Base-by-base conservation (phyloP, 2,329 filamentous ascomycete species). In the Emericellopsis cladophorae region DNA sequence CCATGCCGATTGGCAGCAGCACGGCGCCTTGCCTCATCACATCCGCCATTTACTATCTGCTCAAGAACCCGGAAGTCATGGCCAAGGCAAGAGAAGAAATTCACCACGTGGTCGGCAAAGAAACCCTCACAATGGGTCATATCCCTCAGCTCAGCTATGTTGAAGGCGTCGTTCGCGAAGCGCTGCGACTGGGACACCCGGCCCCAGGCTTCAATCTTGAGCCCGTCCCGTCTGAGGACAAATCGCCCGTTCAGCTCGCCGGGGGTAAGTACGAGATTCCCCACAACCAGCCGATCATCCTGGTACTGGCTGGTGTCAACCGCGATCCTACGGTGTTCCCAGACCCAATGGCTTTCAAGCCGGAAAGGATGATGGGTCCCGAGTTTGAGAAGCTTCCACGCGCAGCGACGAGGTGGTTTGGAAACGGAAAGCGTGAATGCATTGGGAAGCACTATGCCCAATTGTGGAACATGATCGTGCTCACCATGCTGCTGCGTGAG, bases 1-100 rank as follows among this genome's bases (percentile, higher is more conserved):
- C 72, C 3, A 81, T 84, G 64, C 70, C 81, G 33, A 77, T 78
- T 40, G 74, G 71, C 4, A 68, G 62, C 54, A 67, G 62, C 51
- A 72, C 68, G 0, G 64, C 67, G 4, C 67, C 67, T 2, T 67
- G 64, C 44, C 57, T 62, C 49, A 51, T 71, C 45, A 61, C 56
- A 45, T 62, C 57, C 7, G 58, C 61, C 8, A 67, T 77, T 44
- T 67, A 70, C 47, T 65, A 71, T 39, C 59, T 79, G 3, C 46
- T 70, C 2, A 66, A 68, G 54, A 71, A 72, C 50, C 72, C 72
- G 0, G 53, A 60, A 0, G 63, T 59, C 1, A 56, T 75, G n/a
- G 49, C 54, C 26, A 60, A 57, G 31, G 74, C 73, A 0, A 68
- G 76, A 34, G 53, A 64, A 18, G 73, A 79, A 52, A 57, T 79